Base-by-base conservation (phyloP, 2,329 filamentous ascomycete species). In the Aspergillus brunneoviolaceus region DNA sequence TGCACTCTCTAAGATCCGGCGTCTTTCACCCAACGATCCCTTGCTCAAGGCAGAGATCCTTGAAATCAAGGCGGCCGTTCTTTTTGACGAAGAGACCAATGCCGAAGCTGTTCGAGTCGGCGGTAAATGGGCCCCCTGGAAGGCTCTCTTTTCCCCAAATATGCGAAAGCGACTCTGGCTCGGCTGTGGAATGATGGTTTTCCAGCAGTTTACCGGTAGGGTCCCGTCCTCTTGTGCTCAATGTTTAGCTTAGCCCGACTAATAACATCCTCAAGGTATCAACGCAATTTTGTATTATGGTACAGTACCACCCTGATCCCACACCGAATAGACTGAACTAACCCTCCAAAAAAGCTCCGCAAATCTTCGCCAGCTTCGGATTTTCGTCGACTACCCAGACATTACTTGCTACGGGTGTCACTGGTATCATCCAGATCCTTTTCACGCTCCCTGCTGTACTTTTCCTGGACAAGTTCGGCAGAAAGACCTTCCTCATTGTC, bases 41-140 rank as follows among this genome's bases (percentile, higher is more conserved):
- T 81, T 91, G 0, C 84, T 93, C 42, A 84, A 89, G 64, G 80
- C 92, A 1, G 91, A 94, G 69, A 92, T 89, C 70, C 83, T 92
- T n/a, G 90, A 94, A 72, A 93, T 94, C 76, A 90, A 91, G 73
- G 89, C 90, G 0, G 88, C 92, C 72, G 88, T 86, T 0, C 74
- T 90, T 19, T 95, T 94, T 65, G 90, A 94, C 75, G 90, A 92
- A 76, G 84, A 86, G 35, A 86, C 85, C 0, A 81, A 88, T 10
- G 83, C 84, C 0, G 87, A 89, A 51, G 81, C 62, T 16, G 52
- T 70, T 35, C 63, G 62, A 9, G 4, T 27, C 11, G 66, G 62
- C 11, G 68, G 67, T 11, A 52, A 29, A 6, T 14, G 66, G 6
- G 67, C 67, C 27, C 67, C 68, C 4, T 70, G 67, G 67, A 70